A percentile compares a stretch with the other conserved stretches of the same genome.
Evolutionary conservation across 140 eudicot species (phyloP).

Genomic region (Ambrosia hybrid): DNA sequence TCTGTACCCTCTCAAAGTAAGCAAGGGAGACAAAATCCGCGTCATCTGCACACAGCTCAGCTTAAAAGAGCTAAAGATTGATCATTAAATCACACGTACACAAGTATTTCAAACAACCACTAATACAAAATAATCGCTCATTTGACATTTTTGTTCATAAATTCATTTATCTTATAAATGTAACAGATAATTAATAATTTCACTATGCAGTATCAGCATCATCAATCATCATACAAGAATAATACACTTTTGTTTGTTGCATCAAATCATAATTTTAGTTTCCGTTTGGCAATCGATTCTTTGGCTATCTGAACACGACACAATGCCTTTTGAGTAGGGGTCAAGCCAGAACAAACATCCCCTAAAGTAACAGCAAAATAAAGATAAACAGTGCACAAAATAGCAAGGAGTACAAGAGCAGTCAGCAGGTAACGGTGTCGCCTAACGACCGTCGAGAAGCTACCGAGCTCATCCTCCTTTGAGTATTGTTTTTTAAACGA

Average conservation of each 20-base stretch:
- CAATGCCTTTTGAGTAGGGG: conserved; percentile 53
- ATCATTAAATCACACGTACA: conserved; percentile 35
- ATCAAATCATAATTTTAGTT: conserved; percentile 46
- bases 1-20: conserved; percentile 81
- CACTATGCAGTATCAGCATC: neutral
- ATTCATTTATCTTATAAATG: neutral
- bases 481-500: conserved; percentile 46
- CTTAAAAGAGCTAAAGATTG: conserved; percentile 78
- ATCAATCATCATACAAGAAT: conserved; percentile 13
- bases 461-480: conserved; percentile 61
- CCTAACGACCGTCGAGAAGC: conserved; percentile 59
- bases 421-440: conserved; percentile 86
- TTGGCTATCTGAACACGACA: conserved; percentile 58
- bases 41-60: conserved; percentile 87
- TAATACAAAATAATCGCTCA: conserved; percentile 15
- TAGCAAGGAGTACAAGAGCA: conserved; percentile 67
- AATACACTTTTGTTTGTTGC: conserved; percentile 2
- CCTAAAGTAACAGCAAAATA: conserved; percentile 91
- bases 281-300: conserved; percentile 53
- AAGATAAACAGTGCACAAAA: conserved; percentile 80
- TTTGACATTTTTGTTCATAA: conserved; percentile 7
- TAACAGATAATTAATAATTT: neutral
- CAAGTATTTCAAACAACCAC: conserved; percentile 9
- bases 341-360: conserved; percentile 58
- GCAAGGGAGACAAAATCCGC: conserved; percentile 89